These are phyloP conservation scores for Pichia kudriavzevii DNA, from an alignment of 1,139 yeast species.

Conservation along the genomic window DNA sequence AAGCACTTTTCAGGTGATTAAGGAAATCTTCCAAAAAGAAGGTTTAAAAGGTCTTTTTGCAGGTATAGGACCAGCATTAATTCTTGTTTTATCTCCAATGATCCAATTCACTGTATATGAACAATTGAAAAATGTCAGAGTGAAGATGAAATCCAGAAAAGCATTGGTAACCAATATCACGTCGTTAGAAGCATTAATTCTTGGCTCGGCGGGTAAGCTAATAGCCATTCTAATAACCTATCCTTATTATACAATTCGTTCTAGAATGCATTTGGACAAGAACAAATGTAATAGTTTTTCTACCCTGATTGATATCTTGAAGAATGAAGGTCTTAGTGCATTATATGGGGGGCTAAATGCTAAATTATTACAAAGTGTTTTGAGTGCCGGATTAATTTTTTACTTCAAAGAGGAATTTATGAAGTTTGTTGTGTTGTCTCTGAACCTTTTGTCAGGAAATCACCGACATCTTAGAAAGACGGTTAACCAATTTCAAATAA, in stretches of 20 bases:
- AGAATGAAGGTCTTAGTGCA: slow-evolving; percentile 65
- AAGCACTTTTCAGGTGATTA: slow-evolving; percentile 29
- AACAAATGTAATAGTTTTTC: slow-evolving; percentile 32
- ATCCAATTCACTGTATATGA: slow-evolving; percentile 90
- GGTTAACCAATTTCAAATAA: too few relatives aligned
- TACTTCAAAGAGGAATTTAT: slow-evolving; percentile 84
- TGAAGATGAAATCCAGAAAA: slow-evolving; percentile 37
- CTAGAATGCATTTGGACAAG: slow-evolving; percentile 74
- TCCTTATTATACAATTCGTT: slow-evolving; percentile 83
- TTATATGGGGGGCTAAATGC: slow-evolving; percentile 77
- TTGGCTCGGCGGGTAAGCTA: slow-evolving; percentile 87
- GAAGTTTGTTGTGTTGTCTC: slow-evolving; percentile 30
- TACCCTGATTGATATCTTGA: slow-evolving; percentile 43
- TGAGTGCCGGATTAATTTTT: slow-evolving; percentile 85
- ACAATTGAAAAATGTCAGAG: slow-evolving; percentile 64
- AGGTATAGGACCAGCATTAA: slow-evolving; percentile 81
- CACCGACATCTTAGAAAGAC: too few relatives aligned
- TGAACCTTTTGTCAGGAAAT: too few relatives aligned
- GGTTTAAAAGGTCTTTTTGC: slow-evolving; percentile 71
- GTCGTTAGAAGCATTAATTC: slow-evolving; percentile 67
- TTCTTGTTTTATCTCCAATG: slow-evolving; percentile 80
- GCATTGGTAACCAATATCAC: slow-evolving; percentile 30
- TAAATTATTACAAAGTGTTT: slow-evolving; percentile 73
- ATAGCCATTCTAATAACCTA: slow-evolving; percentile 82
- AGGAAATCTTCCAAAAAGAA: slow-evolving; percentile 59